A percentile compares a stretch with the other conserved stretches of the same genome.
Conservation (phyloP, 306 rosid genomes). For the Cicer pinnatifidum region DNA sequence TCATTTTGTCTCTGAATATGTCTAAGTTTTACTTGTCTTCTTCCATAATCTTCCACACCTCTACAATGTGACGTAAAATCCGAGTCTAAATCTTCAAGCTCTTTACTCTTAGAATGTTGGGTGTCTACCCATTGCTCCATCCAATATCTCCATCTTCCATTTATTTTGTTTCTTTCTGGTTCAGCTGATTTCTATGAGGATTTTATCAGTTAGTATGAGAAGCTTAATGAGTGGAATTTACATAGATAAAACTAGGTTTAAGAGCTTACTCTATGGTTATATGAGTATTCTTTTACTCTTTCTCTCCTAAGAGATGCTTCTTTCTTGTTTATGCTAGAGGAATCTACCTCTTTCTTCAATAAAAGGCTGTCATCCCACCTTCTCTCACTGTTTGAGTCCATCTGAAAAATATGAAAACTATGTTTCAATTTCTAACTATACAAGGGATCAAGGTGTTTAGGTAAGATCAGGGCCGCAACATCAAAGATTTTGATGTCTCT, state of each 20-base stretch:
- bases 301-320: conserved; percentile 68
- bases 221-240: background rate
- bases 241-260: conserved; percentile 6
- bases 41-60: conserved; percentile 52
- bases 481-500: background rate
- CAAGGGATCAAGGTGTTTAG: background rate
- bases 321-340: conserved; percentile 61
- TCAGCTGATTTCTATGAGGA: conserved; percentile 77
- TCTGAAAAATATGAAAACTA: conserved; percentile 54
- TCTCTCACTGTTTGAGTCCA: conserved; percentile 66
- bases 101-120: conserved; percentile 79
- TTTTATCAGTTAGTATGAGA: conserved; percentile 15
- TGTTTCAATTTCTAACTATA: conserved; percentile 17
- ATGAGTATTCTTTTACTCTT: conserved; percentile 64
- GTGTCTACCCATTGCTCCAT: conserved; percentile 93
- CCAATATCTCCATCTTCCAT: conserved; percentile 93
- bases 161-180: conserved; percentile 67
- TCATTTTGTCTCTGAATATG: conserved; percentile 46
- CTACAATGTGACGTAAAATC: conserved; percentile 55
- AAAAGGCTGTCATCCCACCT: conserved; percentile 72
- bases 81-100: conserved; percentile 83
- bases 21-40: conserved; percentile 54
- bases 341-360: conserved; percentile 69
- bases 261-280: conserved; percentile 66
- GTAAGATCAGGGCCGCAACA: background rate